Conservation (phyloP, 495 filamentous ascomycete genomes). For the Lasiosphaeris hirsuta region DNA sequence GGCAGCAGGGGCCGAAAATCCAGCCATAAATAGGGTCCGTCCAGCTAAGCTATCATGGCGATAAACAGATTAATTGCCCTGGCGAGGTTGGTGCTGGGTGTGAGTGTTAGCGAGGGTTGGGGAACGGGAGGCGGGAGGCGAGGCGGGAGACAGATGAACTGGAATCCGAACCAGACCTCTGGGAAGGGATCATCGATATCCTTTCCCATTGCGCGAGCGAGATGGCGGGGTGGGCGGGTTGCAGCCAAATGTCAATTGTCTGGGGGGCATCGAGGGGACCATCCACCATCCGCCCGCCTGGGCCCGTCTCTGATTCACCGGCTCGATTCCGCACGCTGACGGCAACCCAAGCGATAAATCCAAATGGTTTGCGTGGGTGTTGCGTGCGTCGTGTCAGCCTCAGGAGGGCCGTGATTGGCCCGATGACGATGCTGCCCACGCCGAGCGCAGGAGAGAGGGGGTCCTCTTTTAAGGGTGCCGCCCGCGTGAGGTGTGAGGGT, state of each 20-base stretch:
- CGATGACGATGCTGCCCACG: neutral
- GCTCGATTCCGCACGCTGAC: no score
- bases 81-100: no score
- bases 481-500: no score
- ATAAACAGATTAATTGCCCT: no score
- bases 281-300: neutral
- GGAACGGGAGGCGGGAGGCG: neutral
- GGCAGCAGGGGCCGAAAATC: no score
- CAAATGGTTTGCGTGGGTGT: neutral
- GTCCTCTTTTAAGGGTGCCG: neutral
- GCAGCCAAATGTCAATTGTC: neutral
- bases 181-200: constrained; percentile 11
- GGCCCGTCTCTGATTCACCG: no score
- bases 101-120: no score
- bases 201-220: constrained; percentile 5
- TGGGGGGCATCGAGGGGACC: neutral
- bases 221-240: neutral
- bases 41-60: no score
- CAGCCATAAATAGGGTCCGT: no score
- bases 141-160: neutral
- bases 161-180: constrained; percentile 7
- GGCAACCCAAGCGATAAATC: no score
- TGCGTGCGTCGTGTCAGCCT: constrained; percentile 3
- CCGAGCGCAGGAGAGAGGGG: neutral
- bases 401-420: constrained; percentile 18